Evolutionary conservation across 2,329 filamentous ascomycete genomes (phyloP), one percentile per base, ranked within the genome.

Genomic region (Davidsoniella eucalypti): DNA sequence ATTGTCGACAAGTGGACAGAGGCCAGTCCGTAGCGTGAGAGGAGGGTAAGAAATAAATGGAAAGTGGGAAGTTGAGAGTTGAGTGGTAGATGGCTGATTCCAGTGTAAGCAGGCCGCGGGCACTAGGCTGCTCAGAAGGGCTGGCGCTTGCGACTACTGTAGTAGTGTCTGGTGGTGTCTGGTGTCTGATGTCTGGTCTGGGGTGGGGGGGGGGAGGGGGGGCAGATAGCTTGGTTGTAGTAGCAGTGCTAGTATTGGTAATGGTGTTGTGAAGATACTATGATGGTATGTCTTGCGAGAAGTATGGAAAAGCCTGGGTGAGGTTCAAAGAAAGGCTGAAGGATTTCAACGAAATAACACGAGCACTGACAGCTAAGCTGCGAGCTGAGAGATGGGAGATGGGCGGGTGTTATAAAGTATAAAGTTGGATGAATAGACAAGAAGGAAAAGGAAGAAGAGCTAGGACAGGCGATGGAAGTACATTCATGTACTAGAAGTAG

Each of bases 311-410:
- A 29, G 26, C 26, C 26, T 29, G 10, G 26, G 26, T 29, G 26
- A 29, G 26, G 26, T 29, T 29, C 26, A 29, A 29, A 29, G 26
- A 36, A 46, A 46, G 44, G 44, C 44, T 46, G 44, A 46, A 46
- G 44, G 44, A 46, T 46, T 46, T 23, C 37, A 46, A 46, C 44
- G 36, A n/a, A 46, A 46, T 46, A 37, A 36, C 33, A 36, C 33
- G 44, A 46, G 44, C 44, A 46, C 44, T 46, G 44, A 46, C 44
- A 46, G 44, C 44, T 46, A 37, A 46, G 44, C 44, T 46, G 44
- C 33, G 44, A 46, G 26, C 44, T 46, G 44, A 46, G 29, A 23
- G 26, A 46, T 29, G 44, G 33, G 21, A 46, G 37, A 26, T 46
- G 44, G 18, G 44, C 21, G 17, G 44, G 44, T 38, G 44, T 46